Evolutionary conservation across 164 flowering plant species (phyloP).

Genomic region (Euptelea pleiosperma): DNA sequence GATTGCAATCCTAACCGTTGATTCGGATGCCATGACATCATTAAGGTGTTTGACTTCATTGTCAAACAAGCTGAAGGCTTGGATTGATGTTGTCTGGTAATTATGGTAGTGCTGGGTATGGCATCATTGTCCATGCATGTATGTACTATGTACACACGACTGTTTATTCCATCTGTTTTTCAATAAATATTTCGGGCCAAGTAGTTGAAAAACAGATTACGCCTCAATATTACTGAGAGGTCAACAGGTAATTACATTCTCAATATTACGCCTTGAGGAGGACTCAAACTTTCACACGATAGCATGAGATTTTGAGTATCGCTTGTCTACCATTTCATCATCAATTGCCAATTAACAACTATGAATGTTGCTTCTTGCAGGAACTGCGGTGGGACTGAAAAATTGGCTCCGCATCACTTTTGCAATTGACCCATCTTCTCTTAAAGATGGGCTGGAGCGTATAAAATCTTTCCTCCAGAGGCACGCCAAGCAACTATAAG

Average conservation of each 20-base stretch:
- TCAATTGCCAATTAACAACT: neutral
- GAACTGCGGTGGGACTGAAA: slow-evolving; percentile 16
- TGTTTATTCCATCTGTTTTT: too few relatives aligned
- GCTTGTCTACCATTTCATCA: neutral
- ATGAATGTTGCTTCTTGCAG: slow-evolving; percentile 8
- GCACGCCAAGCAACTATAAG: slow-evolving; percentile 17
- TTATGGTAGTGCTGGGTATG: neutral
- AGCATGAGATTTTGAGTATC: neutral
- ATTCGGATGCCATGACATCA: too few relatives aligned
- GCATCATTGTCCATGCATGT: neutral
- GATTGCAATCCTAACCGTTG: too few relatives aligned
- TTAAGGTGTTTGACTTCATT: too few relatives aligned
- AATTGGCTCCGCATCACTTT: slow-evolving; percentile 24
- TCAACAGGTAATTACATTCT: too few relatives aligned
- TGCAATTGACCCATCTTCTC: slow-evolving; percentile 14
- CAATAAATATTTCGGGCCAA: too few relatives aligned
- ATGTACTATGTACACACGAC: too few relatives aligned
- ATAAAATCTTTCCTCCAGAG: slow-evolving; percentile 20
- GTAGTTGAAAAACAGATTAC: too few relatives aligned
- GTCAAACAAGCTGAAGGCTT: too few relatives aligned
- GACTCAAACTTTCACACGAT: too few relatives aligned
- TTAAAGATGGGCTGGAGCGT: slow-evolving; percentile 15
- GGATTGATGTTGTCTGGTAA: neutral
- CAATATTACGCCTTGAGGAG: too few relatives aligned
- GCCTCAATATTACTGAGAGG: too few relatives aligned